Evolutionary conservation across 768 basidiomycete genomes (phyloP), one percentile per base, ranked within the genome.

Genomic region (Cyclocybe cylindracea): DNA sequence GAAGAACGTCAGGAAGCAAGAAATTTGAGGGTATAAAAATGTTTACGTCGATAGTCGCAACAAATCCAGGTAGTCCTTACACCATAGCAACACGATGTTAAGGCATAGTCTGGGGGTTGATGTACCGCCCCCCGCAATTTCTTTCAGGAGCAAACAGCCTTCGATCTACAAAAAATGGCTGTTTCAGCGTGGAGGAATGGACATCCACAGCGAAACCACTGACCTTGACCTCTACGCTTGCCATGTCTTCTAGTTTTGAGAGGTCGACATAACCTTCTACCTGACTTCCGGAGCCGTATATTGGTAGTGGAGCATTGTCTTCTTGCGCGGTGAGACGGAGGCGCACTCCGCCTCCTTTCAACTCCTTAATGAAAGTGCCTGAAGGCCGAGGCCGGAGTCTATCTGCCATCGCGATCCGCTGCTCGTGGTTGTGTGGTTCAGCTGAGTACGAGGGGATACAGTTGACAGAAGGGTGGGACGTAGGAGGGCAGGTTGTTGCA

Each of bases 51-150:
- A 88, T 81, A 6, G 66, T 78, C 10, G 89, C 87, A 11, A 74
- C 71, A 61, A 91, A 89, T 1, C 89, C 89, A 8, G 89, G 89
- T 6, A 90, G 65, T 3, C 88, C 59, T 78, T 84, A 50, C 70
- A 71, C 87, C 86, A 91, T 16, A 91, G 72, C 14, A 79, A 62
- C 19, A 69, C 65, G 7, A 74, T 79, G 53, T 78, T 77, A 39
- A 81, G 67, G 58, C 80, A 84, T 2, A 89, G 58, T 38, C 71
- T 78, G 24, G 72, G 71, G 14, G 75, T 73, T 16, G 78, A 72
- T 5, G 77, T 74, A 10, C 89, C 89, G n/a, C 82, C 83, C 53
- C 82, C 87, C 4, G 80, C 87, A 16, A 87, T 73, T 62, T 89
- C 86, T 51, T 79, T 78, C 40, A 89, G 58, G 45, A 69, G 65